Conservation (phyloP, 2,329 filamentous ascomycete species). For the Pyrenochaeta sp. region DNA sequence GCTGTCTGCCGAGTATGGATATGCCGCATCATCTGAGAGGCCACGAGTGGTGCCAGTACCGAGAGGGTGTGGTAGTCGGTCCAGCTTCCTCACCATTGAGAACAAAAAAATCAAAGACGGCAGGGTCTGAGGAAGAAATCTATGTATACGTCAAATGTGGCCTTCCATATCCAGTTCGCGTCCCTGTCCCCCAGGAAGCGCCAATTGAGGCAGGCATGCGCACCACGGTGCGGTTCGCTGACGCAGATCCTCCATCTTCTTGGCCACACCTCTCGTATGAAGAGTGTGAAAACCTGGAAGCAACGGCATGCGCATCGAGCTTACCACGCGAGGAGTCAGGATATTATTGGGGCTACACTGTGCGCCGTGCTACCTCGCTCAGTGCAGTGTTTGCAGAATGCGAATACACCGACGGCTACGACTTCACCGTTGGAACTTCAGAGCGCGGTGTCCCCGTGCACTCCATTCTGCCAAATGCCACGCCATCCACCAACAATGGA, state of each 20-base stretch:
- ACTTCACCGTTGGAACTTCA: conserved; percentile 83
- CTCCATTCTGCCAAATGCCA: conserved; percentile 37
- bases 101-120: conserved; percentile 57
- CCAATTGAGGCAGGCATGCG: conserved; percentile 74
- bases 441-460: conserved; percentile 70
- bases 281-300: conserved; percentile 46
- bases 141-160: conserved; percentile 61
- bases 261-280: conserved; percentile 39
- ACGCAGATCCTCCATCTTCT: conserved; percentile 46
- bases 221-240: conserved; percentile 74
- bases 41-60: conserved; percentile 80
- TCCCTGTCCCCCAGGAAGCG: conserved; percentile 57
- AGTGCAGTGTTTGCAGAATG: conserved; percentile 81
- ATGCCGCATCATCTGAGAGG: conserved; percentile 84
- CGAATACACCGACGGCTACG: conserved; percentile 79
- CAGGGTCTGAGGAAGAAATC: conserved; percentile 10
- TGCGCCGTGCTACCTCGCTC: conserved; percentile 72
- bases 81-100: conserved; percentile 23
- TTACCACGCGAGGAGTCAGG: conserved; percentile 77
- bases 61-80: conserved; percentile 75
- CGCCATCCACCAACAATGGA: not conserved
- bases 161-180: conserved; percentile 57
- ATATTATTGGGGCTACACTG: conserved; percentile 86
- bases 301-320: conserved; percentile 72
- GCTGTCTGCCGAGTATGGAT: conserved; percentile 78